Percentiles rank a stretch among this genome's conserved stretches.
phyloP scores from a whole-genome alignment of 441 rosid genomes.

The Eruca vesicaria region DNA sequence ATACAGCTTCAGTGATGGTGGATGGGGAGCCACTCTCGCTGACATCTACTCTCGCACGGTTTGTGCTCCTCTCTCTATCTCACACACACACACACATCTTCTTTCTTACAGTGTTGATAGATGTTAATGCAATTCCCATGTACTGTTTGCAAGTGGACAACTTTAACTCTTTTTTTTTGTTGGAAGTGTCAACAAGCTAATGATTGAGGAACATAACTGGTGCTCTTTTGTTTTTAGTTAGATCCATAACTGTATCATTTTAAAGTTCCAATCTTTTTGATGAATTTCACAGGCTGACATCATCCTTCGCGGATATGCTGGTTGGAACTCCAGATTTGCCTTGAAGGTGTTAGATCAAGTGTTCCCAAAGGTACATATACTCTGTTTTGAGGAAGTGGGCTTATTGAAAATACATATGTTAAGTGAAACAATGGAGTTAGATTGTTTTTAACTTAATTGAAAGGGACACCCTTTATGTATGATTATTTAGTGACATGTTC shows the following conservation, averaged over 20 bases:
- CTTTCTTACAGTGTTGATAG: too few species aligned
- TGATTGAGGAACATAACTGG: not conserved
- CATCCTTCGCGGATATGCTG: slow-evolving; percentile 71
- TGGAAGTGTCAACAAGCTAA: not conserved
- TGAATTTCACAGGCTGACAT: slow-evolving; percentile 60
- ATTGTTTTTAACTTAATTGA: not conserved
- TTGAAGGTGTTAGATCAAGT: slow-evolving; percentile 55
- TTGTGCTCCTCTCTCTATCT: not conserved
- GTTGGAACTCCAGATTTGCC: slow-evolving; percentile 83
- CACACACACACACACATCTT: too few species aligned
- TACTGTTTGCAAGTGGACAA: not conserved
- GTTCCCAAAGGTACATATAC: slow-evolving; percentile 70
- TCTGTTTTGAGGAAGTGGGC: not conserved
- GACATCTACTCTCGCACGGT: slow-evolving; percentile 78
- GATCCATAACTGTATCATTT: not conserved
- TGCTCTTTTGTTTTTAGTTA: not conserved
- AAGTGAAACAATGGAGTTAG: not conserved
- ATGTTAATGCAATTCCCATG: too few species aligned
- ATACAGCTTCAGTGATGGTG: slow-evolving; percentile 47
- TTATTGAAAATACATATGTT: not conserved
- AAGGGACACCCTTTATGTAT: not conserved
- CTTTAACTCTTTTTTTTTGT: not conserved
- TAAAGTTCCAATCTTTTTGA: not conserved
- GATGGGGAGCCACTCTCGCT: slow-evolving; percentile 82
- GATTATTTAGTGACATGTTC: not conserved